Evolutionary conservation across 306 rosid genomes (phyloP), one percentile per base, ranked within the genome.

Genomic region (Dryas octopetala): DNA sequence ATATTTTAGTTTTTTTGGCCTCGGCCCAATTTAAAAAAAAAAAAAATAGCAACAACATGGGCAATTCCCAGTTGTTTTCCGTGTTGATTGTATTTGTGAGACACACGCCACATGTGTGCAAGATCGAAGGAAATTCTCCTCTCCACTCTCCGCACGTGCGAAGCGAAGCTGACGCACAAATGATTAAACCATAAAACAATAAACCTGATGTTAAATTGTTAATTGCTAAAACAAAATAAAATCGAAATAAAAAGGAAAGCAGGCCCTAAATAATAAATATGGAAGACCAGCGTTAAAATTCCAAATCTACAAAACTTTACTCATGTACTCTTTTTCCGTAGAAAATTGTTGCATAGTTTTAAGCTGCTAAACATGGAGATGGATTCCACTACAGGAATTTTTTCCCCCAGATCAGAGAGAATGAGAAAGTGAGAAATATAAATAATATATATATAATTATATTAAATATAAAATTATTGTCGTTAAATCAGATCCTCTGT

Each of bases 401-500:
- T 9, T 16, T 58, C 23, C 3, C 66, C 66, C 15, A 32, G 17
- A 26, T 32, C 66, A 32, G 38, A 61, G 13, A 26, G 66, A 60
- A 44, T 32, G 66, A 52, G 57, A 52, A 52, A 52, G 57, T 17
- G 17, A 52, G 57, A 52, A 4, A 52, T 4, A 14, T 52, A 5
- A 12, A 16, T 16, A 16, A 58, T 58, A 23, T 58, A 23, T 58
- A 58, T 23, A 54, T 1, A 23, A 32, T 32, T 32, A 23, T 32
- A 32, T 32, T 23, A 58, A 4, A 23, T 5, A 14, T 32, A 16
- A 16, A 32, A 38, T 40, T 23, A 41, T 63, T 41, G 13, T 45
- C 57, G 75, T 66, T 78, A 75, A 73, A 82, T 75, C 77, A 75
- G 84, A 88, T 82, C 80, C 77, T 84, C 28, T 62, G 73, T 74